Conservation (phyloP, 495 filamentous ascomycete genomes). For the Trichoderma asperelloides region DNA sequence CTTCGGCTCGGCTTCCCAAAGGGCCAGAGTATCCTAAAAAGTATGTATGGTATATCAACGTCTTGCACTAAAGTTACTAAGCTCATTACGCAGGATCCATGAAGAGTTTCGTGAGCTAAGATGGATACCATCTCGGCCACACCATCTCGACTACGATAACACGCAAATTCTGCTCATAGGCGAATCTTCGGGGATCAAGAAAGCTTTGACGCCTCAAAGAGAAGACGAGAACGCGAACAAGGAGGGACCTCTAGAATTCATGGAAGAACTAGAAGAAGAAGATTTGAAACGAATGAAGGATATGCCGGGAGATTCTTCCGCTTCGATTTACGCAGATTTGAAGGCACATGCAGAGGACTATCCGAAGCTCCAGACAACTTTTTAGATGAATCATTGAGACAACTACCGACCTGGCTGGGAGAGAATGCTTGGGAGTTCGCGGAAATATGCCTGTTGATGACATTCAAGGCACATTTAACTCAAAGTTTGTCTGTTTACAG, state of each 20-base stretch:
- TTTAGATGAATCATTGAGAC: slow-evolving; percentile 12
- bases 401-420: neutral
- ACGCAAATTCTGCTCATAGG: slow-evolving; percentile 80
- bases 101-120: slow-evolving; percentile 65
- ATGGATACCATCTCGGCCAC: slow-evolving; percentile 66
- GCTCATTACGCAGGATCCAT: slow-evolving; percentile 35
- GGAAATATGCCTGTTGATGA: neutral
- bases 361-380: slow-evolving; percentile 32
- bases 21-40: slow-evolving; percentile 34
- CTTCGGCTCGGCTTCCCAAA: slow-evolving; percentile 51
- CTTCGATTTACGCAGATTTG: slow-evolving; percentile 33
- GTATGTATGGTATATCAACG: neutral
- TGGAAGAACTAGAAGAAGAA: slow-evolving; percentile 37
- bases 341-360: slow-evolving; percentile 29
- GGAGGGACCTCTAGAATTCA: slow-evolving; percentile 46
- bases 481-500: no score
- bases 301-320: slow-evolving; percentile 27
- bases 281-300: slow-evolving; percentile 31
- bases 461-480: neutral
- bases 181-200: slow-evolving; percentile 53
- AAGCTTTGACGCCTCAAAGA: slow-evolving; percentile 49
- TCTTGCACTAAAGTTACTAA: slow-evolving; percentile 14
- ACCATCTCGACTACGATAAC: slow-evolving; percentile 70
- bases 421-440: neutral
- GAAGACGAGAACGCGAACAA: slow-evolving; percentile 48